phyloP scores from a whole-genome alignment of 78 protist species.

The Dictyostelium capitatum region DNA sequence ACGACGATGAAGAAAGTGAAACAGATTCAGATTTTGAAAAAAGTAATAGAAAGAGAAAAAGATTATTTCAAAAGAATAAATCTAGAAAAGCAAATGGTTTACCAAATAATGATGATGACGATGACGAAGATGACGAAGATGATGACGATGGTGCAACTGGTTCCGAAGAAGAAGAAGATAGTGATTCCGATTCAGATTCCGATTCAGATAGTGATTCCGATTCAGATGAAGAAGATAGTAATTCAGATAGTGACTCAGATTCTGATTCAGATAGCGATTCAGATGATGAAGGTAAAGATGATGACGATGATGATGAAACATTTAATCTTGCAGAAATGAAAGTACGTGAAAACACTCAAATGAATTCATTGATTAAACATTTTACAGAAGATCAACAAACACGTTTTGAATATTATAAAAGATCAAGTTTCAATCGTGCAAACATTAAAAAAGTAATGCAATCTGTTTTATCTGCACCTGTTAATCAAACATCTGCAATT shows the following conservation, averaged over 20 bases:
- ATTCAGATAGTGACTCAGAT: background rate
- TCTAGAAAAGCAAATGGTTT: background rate
- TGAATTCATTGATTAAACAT: slow-evolving; percentile 11
- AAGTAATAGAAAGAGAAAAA: background rate
- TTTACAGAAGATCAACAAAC: slow-evolving; percentile 66
- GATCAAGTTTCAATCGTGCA: slow-evolving; percentile 41
- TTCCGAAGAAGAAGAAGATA: background rate
- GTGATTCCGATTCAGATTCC: background rate
- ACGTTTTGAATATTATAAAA: slow-evolving; percentile 49
- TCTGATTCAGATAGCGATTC: slow-evolving; percentile 6
- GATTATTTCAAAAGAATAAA: background rate
- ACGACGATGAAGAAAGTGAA: slow-evolving; percentile 13
- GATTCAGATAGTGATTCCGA: background rate
- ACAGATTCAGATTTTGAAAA: background rate
- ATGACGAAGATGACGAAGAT: slow-evolving; percentile 20
- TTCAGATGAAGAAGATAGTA: background rate
- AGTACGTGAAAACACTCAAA: slow-evolving; percentile 13
- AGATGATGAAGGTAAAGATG: slow-evolving; percentile 49
- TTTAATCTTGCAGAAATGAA: background rate
- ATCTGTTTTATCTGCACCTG: slow-evolving; percentile 46
- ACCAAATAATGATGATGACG: background rate
- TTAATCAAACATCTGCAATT: slow-evolving; percentile 58
- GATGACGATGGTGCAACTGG: background rate
- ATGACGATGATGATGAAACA: slow-evolving; percentile 52
- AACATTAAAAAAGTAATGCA: slow-evolving; percentile 66